Evolutionary conservation across 495 filamentous ascomycete genomes (phyloP).

Genomic region (Haplographium delicatum): DNA sequence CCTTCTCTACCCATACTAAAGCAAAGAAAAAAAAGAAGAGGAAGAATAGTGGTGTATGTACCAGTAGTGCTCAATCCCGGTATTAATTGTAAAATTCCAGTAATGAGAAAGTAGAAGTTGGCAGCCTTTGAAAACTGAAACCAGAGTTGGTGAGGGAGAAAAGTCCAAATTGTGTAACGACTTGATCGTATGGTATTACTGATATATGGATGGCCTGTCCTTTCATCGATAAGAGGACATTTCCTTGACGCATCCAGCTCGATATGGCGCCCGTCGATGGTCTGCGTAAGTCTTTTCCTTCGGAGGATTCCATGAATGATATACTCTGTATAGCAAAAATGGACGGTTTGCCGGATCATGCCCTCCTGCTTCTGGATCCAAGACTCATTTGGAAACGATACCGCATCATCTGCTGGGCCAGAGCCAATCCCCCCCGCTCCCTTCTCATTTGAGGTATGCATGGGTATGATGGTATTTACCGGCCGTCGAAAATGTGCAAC

Average conservation of each 20-base stretch:
- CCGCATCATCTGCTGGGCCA: too few species aligned
- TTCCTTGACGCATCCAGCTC: conserved; percentile 47
- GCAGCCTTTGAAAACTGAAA: conserved; percentile 87
- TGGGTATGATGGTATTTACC: too few species aligned
- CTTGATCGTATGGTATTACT: conserved; percentile 79
- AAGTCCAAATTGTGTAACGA: conserved; percentile 83
- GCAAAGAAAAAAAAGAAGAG: conserved; percentile 75
- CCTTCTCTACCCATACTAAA: conserved; percentile 88
- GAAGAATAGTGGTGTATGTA: conserved; percentile 81
- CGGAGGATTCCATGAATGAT: neutral
- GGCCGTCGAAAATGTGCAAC: too few species aligned
- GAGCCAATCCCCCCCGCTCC: too few species aligned
- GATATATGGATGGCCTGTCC: conserved; percentile 66
- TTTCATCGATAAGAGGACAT: conserved; percentile 61
- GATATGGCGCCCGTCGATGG: conserved; percentile 38
- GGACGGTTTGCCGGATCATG: too few species aligned
- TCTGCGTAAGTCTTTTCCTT: conserved; percentile 15
- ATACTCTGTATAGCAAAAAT: conserved; percentile 6
- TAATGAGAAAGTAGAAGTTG: conserved; percentile 87
- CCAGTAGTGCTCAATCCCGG: conserved; percentile 87
- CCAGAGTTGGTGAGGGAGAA: conserved; percentile 79
- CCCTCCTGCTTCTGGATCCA: too few species aligned
- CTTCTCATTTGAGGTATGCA: too few species aligned
- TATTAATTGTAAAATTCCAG: conserved; percentile 84
- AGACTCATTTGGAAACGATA: too few species aligned